Percentiles rank a stretch among this genome's conserved stretches.
Conservation (phyloP, 768 basidiomycete genomes). For the Podaxis rugospora region DNA sequence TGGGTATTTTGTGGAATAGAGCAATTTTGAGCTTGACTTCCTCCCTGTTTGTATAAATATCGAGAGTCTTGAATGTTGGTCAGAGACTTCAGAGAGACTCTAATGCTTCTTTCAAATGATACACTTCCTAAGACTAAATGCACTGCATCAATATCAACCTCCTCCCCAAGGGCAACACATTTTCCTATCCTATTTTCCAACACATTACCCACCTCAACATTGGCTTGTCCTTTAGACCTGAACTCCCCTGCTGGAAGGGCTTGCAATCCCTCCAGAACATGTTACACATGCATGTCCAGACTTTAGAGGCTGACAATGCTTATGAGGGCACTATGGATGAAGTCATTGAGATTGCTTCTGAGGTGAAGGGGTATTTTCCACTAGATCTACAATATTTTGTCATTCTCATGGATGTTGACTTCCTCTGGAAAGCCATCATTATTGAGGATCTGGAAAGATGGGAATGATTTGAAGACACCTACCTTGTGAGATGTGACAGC, state of each 20-base stretch:
- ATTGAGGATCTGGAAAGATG: not conserved
- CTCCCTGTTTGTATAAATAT: not conserved
- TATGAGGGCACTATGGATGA: not conserved
- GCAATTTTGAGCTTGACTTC: slow-evolving; percentile 2
- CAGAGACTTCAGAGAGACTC: not conserved
- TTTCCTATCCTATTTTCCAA: slow-evolving; percentile 4
- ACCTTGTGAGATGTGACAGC: not conserved
- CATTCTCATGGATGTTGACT: not conserved
- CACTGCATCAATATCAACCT: not conserved
- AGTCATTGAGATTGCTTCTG: too few relatives aligned
- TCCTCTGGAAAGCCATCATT: not conserved
- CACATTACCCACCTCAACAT: slow-evolving; percentile 6
- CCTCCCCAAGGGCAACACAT: not conserved
- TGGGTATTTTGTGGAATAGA: not conserved
- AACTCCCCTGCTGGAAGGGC: not conserved
- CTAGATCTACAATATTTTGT: not conserved
- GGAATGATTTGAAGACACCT: not conserved
- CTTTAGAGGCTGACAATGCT: not conserved
- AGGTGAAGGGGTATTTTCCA: not conserved
- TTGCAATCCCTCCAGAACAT: not conserved
- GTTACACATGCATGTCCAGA: not conserved
- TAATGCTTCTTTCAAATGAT: not conserved
- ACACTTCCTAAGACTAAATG: not conserved
- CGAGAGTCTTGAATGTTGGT: slow-evolving; percentile 3
- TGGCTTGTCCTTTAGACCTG: not conserved